Percentiles rank a stretch among this genome's conserved stretches.
Evolutionary conservation across 1,284 basidiomycete species (phyloP).

Genomic region (Cryptococcus jaspeensis): DNA sequence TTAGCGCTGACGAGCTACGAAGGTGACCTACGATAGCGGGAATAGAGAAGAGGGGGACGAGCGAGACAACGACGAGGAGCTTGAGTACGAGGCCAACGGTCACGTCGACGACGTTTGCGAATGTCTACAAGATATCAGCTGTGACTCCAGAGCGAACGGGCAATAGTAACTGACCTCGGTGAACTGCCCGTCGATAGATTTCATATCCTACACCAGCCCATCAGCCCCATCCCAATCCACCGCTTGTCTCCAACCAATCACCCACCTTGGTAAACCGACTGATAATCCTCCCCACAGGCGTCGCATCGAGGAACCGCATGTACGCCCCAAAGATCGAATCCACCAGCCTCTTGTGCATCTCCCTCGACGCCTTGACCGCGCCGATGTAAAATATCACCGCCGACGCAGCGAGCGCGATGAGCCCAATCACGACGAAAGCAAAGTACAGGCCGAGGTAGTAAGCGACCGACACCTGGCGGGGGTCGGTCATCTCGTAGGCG

Average conservation of each 20-base stretch:
- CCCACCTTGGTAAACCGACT: slow-evolving; percentile 59
- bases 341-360: slow-evolving; percentile 62
- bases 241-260: background rate
- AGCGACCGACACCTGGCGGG: slow-evolving; percentile 39
- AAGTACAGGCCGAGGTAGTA: slow-evolving; percentile 57
- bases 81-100: slow-evolving; percentile 52
- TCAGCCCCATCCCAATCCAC: background rate
- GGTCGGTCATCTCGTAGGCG: slow-evolving; percentile 55
- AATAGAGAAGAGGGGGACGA: slow-evolving; percentile 54
- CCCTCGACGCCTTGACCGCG: slow-evolving; percentile 58
- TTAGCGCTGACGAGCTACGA: background rate
- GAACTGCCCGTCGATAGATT: slow-evolving; percentile 50
- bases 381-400: slow-evolving; percentile 50
- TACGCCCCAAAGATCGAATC: slow-evolving; percentile 60
- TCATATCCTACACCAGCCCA: slow-evolving; percentile 52
- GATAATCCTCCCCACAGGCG: slow-evolving; percentile 62
- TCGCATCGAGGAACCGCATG: slow-evolving; percentile 61
- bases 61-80: slow-evolving; percentile 55
- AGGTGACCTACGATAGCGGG: slow-evolving; percentile 38
- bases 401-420: slow-evolving; percentile 44
- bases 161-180: slow-evolving; percentile 30
- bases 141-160: background rate
- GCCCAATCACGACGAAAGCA: slow-evolving; percentile 42
- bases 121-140: slow-evolving; percentile 29
- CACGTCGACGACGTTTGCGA: slow-evolving; percentile 43